Evolutionary conservation across 2,329 filamentous ascomycete species (phyloP).

Genomic region (Penicillium sp.): DNA sequence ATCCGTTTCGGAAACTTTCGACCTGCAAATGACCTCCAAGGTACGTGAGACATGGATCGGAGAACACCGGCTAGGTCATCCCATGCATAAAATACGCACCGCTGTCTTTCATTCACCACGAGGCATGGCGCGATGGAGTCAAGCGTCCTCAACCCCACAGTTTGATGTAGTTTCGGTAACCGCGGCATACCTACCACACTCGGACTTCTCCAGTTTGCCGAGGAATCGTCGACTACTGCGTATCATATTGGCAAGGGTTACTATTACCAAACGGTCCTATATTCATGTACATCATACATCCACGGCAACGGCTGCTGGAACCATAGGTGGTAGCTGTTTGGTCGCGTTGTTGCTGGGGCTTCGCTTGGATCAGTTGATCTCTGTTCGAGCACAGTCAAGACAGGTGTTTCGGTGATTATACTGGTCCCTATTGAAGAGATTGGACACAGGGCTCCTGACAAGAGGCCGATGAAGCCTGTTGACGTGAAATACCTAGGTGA

Average conservation of each 20-base stretch:
- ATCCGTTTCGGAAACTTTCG: too few relatives aligned
- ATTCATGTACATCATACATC: too few relatives aligned
- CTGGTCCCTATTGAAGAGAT: neutral
- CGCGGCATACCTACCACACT: neutral
- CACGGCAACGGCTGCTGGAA: neutral
- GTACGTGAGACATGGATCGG: slow-evolving; percentile 1
- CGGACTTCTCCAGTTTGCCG: too few relatives aligned
- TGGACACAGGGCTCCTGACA: neutral
- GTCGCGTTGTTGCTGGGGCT: neutral
- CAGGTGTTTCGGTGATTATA: neutral
- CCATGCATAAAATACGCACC: too few relatives aligned
- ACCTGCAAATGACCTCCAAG: too few relatives aligned
- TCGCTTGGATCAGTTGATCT: neutral
- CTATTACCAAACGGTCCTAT: too few relatives aligned
- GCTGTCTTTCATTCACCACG: too few relatives aligned
- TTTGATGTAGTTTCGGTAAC: neutral
- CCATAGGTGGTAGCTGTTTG: neutral
- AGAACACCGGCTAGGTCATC: neutral
- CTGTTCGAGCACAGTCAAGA: neutral
- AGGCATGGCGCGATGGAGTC: too few relatives aligned
- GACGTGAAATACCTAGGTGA: neutral
- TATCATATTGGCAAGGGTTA: too few relatives aligned
- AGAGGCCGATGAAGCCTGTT: neutral
- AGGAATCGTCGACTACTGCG: too few relatives aligned
- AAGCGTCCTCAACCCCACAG: neutral